phyloP scores from a whole-genome alignment of 768 basidiomycete genomes.

The Mycena latifolia region DNA sequence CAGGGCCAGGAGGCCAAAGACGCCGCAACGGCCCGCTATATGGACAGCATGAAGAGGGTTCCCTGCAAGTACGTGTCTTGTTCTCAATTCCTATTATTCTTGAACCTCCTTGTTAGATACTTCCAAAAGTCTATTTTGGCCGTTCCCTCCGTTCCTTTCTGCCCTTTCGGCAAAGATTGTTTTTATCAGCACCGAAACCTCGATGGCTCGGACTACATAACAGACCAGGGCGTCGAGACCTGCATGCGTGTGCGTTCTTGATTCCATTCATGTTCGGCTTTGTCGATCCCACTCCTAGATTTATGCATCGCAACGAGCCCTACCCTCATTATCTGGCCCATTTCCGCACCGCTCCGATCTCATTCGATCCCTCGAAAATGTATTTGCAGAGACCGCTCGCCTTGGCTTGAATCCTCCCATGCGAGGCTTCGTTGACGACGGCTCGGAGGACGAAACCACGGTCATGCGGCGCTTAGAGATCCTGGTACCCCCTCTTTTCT shows the following conservation, averaged over 20 bases:
- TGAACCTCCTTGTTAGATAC: constrained; percentile 56
- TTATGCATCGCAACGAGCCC: constrained; percentile 24
- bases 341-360: constrained; percentile 25
- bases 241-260: constrained; percentile 62
- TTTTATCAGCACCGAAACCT: constrained; percentile 80
- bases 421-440: constrained; percentile 32
- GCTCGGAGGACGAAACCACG: constrained; percentile 37
- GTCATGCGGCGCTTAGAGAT: constrained; percentile 46
- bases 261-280: not conserved
- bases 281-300: constrained; percentile 13
- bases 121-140: constrained; percentile 65
- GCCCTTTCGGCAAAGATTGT: constrained; percentile 86
- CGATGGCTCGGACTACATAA: constrained; percentile 74
- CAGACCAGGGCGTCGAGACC: constrained; percentile 64
- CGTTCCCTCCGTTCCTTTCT: constrained; percentile 60
- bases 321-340: not conserved
- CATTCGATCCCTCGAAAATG: constrained; percentile 32
- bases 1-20: constrained; percentile 66
- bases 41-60: constrained; percentile 78
- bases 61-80: constrained; percentile 68
- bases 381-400: constrained; percentile 37
- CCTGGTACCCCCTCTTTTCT: constrained; percentile 35
- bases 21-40: constrained; percentile 67
- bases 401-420: constrained; percentile 30
- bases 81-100: not conserved